phyloP scores from a whole-genome alignment of 2,329 filamentous ascomycete genomes.

The Claviceps citrina region DNA sequence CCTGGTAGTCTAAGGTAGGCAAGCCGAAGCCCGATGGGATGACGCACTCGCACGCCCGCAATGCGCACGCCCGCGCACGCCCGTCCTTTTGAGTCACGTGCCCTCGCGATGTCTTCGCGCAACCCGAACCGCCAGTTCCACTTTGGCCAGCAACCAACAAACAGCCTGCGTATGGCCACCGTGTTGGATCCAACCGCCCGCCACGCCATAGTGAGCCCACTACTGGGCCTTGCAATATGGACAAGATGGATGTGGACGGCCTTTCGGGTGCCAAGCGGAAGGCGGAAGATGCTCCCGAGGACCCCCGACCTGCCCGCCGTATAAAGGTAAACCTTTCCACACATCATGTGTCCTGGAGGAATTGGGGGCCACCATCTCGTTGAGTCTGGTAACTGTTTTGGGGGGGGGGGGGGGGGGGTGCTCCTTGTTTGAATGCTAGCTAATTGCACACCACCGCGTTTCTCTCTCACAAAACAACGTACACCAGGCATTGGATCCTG shows the following conservation, averaged over 20 bases:
- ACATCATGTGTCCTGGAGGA: no score
- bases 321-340: constrained; percentile 27
- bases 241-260: constrained; percentile 30
- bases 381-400: no score
- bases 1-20: no score
- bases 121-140: neutral
- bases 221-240: no score
- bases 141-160: neutral
- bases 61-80: no score
- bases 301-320: constrained; percentile 27
- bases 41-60: no score
- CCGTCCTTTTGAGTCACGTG: neutral
- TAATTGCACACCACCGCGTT: neutral
- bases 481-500: constrained; percentile 61
- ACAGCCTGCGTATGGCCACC: no score
- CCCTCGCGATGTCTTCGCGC: neutral
- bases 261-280: constrained; percentile 33
- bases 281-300: constrained; percentile 23
- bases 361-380: no score
- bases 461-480: neutral
- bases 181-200: no score
- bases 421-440: neutral
- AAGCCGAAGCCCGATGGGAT: neutral
- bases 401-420: no score
- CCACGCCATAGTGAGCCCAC: no score